These are phyloP conservation scores for Myrmaecium sp. DNA, from an alignment of 2,329 filamentous ascomycete genomes.

Conservation along the genomic window DNA sequence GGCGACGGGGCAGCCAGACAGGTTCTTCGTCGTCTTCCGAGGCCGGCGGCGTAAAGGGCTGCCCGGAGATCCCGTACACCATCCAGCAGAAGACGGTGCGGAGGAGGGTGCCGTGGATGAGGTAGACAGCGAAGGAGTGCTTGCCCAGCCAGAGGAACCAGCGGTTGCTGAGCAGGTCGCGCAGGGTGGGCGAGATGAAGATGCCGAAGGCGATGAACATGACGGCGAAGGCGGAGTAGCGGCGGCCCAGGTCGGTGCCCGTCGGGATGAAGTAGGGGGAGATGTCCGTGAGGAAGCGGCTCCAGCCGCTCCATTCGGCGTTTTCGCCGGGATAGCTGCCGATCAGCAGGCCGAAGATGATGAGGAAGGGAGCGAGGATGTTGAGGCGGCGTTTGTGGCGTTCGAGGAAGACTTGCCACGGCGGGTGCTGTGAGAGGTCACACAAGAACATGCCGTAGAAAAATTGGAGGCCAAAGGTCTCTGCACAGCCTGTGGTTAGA, in stretches of 20 bases:
- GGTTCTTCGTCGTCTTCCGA: conserved; percentile 23
- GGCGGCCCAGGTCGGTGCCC: conserved; percentile 23
- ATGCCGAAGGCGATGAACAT: conserved; percentile 34
- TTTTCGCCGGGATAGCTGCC: conserved; percentile 30
- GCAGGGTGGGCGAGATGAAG: conserved; percentile 31
- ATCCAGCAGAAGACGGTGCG: conserved; percentile 35
- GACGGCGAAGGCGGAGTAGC: conserved; percentile 31
- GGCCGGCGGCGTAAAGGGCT: conserved; percentile 23
- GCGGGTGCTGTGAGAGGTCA: conserved; percentile 30
- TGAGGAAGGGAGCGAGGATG: conserved; percentile 20
- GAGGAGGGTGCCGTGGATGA: conserved; percentile 36
- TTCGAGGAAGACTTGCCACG: conserved; percentile 29
- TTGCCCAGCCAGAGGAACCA: conserved; percentile 37
- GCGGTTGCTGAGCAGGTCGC: conserved; percentile 32
- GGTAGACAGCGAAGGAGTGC: conserved; percentile 38
- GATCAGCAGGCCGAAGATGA: conserved; percentile 29
- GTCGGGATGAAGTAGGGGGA: conserved; percentile 30
- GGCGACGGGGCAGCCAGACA: conserved; percentile 26
- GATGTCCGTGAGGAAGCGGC: conserved; percentile 23
- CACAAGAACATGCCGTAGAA: conserved; percentile 35
- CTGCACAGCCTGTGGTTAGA: conserved; percentile 13
- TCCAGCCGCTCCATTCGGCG: conserved; percentile 32
- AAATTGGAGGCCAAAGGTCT: conserved; percentile 37
- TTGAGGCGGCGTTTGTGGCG: conserved; percentile 23
- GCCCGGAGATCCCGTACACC: conserved; percentile 32